phyloP scores from a whole-genome alignment of 768 basidiomycete species.

The Lentinula raphanica region DNA sequence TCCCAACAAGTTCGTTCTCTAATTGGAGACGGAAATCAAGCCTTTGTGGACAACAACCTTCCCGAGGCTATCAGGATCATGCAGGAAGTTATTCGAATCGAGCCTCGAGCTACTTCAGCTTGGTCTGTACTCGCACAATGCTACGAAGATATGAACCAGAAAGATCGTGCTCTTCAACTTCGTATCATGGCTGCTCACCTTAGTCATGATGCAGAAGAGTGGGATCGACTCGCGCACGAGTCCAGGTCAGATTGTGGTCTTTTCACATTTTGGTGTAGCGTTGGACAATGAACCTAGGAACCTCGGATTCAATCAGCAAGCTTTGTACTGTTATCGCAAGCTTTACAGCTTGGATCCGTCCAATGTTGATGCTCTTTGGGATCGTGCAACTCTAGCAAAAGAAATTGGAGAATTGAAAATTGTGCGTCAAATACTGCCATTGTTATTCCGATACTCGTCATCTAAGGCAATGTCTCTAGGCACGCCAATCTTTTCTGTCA shows the following conservation, averaged over 20 bases:
- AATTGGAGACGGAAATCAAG: conserved; percentile 83
- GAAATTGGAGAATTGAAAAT: conserved; percentile 66
- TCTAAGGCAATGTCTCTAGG: conserved; percentile 26
- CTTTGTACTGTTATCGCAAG: conserved; percentile 88
- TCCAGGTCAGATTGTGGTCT: conserved; percentile 47
- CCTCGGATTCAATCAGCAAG: conserved; percentile 74
- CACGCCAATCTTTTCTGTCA: conserved; percentile 57
- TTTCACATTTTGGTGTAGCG: background rate
- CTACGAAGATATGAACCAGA: conserved; percentile 67
- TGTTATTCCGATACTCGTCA: background rate
- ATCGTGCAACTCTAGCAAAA: conserved; percentile 76
- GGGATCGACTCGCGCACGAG: conserved; percentile 74
- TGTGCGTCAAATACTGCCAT: conserved; percentile 32
- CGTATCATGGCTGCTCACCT: conserved; percentile 90
- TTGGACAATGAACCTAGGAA: conserved; percentile 30
- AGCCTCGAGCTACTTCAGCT: conserved; percentile 75
- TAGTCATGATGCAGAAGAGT: conserved; percentile 76
- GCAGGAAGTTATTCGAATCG: conserved; percentile 91
- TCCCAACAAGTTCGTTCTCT: conserved; percentile 69
- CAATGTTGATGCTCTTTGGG: conserved; percentile 86
- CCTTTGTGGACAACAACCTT: conserved; percentile 69
- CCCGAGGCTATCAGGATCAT: conserved; percentile 70
- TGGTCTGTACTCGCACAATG: conserved; percentile 89
- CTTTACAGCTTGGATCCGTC: conserved; percentile 71
- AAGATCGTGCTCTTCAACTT: conserved; percentile 70